These are phyloP conservation scores for Trifolium repens DNA, from an alignment of 306 rosid genomes.

Conservation along the genomic window DNA sequence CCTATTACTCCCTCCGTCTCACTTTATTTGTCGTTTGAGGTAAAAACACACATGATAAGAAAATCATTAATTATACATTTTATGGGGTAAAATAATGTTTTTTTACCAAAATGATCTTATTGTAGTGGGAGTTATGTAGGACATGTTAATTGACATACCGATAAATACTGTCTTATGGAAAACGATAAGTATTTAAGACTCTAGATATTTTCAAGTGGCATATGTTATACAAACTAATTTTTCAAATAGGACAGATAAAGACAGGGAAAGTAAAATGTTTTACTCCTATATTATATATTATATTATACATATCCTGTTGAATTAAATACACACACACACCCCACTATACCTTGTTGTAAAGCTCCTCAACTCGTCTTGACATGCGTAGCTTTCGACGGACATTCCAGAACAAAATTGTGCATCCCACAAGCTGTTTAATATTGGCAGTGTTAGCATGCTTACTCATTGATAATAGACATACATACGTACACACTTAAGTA, in stretches of 20 bases:
- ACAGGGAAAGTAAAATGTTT: neutral
- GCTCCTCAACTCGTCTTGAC: constrained; percentile 72
- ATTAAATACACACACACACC: neutral
- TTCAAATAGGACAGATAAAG: neutral
- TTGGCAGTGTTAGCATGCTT: constrained; percentile 52
- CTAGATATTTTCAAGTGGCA: neutral
- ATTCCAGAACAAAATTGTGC: constrained; percentile 55
- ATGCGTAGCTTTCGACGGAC: constrained; percentile 44
- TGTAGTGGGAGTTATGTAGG: neutral
- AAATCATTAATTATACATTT: neutral
- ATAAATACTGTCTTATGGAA: neutral
- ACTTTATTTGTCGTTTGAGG: neutral
- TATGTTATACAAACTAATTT: neutral
- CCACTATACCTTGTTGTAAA: constrained; percentile 70
- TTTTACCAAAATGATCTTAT: neutral
- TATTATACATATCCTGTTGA: neutral
- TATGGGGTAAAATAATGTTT: neutral
- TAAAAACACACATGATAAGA: neutral
- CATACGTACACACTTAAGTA: constrained; percentile 29
- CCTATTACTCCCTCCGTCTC: neutral
- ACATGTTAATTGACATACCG: neutral
- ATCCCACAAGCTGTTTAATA: constrained; percentile 74
- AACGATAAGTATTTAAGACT: neutral
- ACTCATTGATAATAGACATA: constrained; percentile 41
- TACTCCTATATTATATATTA: neutral